Conservation (phyloP, 352 stramenopile genomes). For the Globisporangium cylindrosporum region DNA sequence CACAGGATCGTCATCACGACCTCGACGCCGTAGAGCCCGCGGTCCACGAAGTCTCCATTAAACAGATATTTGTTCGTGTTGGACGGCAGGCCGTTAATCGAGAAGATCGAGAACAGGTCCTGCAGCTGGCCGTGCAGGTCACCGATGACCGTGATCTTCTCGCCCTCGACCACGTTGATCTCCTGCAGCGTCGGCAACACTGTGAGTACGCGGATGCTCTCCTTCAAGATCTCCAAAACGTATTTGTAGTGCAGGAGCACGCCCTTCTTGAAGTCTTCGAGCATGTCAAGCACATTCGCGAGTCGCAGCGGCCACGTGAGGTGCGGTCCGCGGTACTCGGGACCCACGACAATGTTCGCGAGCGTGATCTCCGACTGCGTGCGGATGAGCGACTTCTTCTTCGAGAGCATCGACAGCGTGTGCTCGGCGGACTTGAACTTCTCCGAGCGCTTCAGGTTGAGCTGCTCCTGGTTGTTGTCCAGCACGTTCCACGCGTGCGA, state of each 20-base stretch:
- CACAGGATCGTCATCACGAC: conserved; percentile 72
- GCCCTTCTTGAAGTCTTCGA: conserved; percentile 91
- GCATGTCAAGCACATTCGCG: conserved; percentile 81
- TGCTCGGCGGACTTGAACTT: conserved; percentile 85
- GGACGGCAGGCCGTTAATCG: conserved; percentile 88
- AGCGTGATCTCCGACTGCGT: conserved; percentile 59
- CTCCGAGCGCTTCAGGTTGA: conserved; percentile 84
- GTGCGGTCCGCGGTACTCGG: conserved; percentile 74
- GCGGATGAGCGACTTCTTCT: conserved; percentile 41
- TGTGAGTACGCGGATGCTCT: conserved; percentile 55
- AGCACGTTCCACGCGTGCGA: conserved; percentile 88
- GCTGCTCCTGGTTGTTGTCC: conserved; percentile 89
- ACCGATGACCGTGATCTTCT: conserved; percentile 91
- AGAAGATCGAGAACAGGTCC: conserved; percentile 95
- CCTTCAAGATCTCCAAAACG: conserved; percentile 81
- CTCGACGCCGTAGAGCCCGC: conserved; percentile 88
- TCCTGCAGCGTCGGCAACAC: conserved; percentile 84
- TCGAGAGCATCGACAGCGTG: conserved; percentile 72
- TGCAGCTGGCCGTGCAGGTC: conserved; percentile 94
- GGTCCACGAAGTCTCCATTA: conserved; percentile 96
- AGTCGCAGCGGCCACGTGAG: conserved; percentile 85
- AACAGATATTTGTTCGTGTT: conserved; percentile 94
- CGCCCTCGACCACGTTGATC: conserved; percentile 75
- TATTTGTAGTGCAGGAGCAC: conserved; percentile 90
- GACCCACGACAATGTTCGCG: conserved; percentile 41